Base-by-base conservation (phyloP, 169 alveolate species). In the Theileria luwenshuni region DNA sequence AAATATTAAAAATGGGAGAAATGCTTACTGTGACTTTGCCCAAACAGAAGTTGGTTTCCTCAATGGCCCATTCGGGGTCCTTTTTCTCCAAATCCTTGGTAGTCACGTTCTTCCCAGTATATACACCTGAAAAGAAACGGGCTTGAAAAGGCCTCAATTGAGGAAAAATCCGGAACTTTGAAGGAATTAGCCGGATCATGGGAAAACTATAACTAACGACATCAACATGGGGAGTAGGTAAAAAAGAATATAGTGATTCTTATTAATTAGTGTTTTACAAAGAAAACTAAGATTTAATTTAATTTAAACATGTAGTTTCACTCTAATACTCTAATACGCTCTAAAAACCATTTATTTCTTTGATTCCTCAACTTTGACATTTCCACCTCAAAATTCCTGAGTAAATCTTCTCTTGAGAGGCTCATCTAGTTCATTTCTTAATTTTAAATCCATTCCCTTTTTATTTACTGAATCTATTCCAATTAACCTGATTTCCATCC, bases 11-110 rank as follows among this genome's bases (percentile, higher is more conserved):
- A 6, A 41, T 21, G 47, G 43, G 43, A 13, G 10, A 32, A 8
- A 52, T 19, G 63, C 92, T 47, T 83, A 91, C 95, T 61, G 93
- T 90, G 7, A 90, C 90, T 76, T 94, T 91, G 28, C 97, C 97
- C 30, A 94, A 84, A 77, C 97, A 94, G 84, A 94, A 94, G 83
- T 94, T 94, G 52, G 97, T 94, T 85, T 94, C 97, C 79, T 94
- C 97, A 48, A 94, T 92, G 32, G 91, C 95, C 97, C 97, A 94
- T 83, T 92, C 93, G 45, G 92, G 94, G 63, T 81, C 84, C 80
- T 91, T 92, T 77, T 92, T 91, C 33, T 91, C 91, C 72, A 93
- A 90, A 63, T 94, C 93, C 51, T 90, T 94, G 38, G 90, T 90
- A 27, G 91, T 86, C 64, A 94, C 93, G 32, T 86, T 73, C 73